Conservation (phyloP, 345 rosid genomes). For the Hevea brasiliensis region DNA sequence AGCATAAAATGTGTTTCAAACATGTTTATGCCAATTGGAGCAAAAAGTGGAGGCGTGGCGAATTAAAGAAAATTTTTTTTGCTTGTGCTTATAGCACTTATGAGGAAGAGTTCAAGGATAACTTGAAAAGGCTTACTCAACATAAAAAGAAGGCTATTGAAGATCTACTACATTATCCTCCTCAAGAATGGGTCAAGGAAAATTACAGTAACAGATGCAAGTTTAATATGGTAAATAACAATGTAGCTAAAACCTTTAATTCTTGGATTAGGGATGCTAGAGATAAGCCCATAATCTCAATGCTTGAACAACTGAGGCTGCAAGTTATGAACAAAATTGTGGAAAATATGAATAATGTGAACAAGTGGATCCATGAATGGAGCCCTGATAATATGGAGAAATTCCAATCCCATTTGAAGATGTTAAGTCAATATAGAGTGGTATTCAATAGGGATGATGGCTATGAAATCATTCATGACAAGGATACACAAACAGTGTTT, state of each 20-base stretch:
- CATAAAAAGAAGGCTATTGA: too few species aligned
- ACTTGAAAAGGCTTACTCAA: too few species aligned
- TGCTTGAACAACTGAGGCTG: not conserved
- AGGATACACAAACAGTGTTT: not conserved
- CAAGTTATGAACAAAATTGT: not conserved
- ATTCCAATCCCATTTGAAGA: not conserved
- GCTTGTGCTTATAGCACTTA: too few species aligned
- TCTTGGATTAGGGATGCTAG: not conserved
- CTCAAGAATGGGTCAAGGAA: too few species aligned
- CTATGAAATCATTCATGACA: not conserved
- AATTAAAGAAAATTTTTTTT: too few species aligned
- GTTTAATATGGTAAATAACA: not conserved
- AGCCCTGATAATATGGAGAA: not conserved
- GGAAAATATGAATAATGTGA: not conserved
- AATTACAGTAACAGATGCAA: not conserved
- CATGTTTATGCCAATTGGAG: too few species aligned
- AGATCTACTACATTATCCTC: too few species aligned
- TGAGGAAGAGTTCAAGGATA: too few species aligned
- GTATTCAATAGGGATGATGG: not conserved
- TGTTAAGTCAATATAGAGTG: not conserved
- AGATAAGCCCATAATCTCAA: not conserved
- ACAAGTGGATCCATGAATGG: not conserved
- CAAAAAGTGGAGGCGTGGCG: too few species aligned
- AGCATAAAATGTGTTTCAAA: too few species aligned
- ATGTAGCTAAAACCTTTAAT: not conserved